Base-by-base conservation (phyloP, 176 grass and related monocot genomes). In the Pontederia paniculata region DNA sequence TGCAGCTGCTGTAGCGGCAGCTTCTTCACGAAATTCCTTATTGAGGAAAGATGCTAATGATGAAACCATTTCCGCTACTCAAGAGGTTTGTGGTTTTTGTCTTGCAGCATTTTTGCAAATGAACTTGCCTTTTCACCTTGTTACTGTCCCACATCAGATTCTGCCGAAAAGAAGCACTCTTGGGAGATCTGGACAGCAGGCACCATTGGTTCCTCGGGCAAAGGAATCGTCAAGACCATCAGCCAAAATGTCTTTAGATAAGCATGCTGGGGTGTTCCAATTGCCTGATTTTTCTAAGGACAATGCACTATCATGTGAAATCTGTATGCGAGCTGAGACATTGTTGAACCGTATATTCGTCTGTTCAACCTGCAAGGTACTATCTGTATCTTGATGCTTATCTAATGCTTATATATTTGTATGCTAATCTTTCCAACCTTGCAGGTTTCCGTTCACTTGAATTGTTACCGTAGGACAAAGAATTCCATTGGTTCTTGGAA, bases 351-450 rank as follows among this genome's bases (percentile, higher is more conserved):
- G 94, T 53, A 84, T 98, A 71, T 98, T 91, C 73, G 75, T 98
- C 62, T 98, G 94, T 83, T 88, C 83, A 67, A 74, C 67, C 64
- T 98, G 94, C 86, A 91, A 98, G 86, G 86, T 89, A 23, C 70
- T 76, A 54, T 54, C 46, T 50, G 73, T 60, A 62, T 55, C 52
- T 12, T 57, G 50, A 64, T 69, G 28, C 70, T 63, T 68, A 50
- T 46, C 23, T 14, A 12, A 67, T 48, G 52, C 9, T 21, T 45
- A 15, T 45, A 58, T 44, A 45, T 9, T 14, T 1, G 12, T 80
- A 45, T 65, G 28, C 28, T 86, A 70, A 86, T 31, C 60, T 11
- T 56, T 19, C 70, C 11, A 43, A 42, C 52, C 66, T 55, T 58
- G 65, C 90, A 95, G 90, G 85, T 76, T 67, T 74, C 85, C 80